Conservation (phyloP, 1,284 basidiomycete species). For the Rhodotorula sp. region DNA sequence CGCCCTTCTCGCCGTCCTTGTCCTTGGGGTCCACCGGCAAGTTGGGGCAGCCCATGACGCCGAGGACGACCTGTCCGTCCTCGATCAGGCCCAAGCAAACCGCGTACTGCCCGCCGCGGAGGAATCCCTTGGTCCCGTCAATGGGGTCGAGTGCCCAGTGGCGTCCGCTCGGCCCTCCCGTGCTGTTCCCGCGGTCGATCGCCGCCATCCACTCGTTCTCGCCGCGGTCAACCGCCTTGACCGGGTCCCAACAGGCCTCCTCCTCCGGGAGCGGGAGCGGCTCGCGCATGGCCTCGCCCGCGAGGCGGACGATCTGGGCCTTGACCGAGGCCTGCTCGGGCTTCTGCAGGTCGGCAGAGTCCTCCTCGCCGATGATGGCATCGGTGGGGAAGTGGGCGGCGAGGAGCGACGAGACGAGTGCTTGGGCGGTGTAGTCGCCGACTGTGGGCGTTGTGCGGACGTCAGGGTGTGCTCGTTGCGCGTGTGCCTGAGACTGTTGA, state of each 20-base stretch:
- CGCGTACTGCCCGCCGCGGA: slow-evolving; percentile 94
- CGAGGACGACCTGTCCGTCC: slow-evolving; percentile 78
- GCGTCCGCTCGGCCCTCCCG: slow-evolving; percentile 74
- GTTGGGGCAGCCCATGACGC: slow-evolving; percentile 95
- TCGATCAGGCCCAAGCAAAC: slow-evolving; percentile 91
- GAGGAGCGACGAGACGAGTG: slow-evolving; percentile 80
- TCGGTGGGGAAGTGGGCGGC: slow-evolving; percentile 76
- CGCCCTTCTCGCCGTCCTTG: slow-evolving; percentile 67
- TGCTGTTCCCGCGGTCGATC: slow-evolving; percentile 80
- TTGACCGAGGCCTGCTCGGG: slow-evolving; percentile 50
- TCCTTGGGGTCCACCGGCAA: slow-evolving; percentile 63
- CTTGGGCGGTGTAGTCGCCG: slow-evolving; percentile 87
- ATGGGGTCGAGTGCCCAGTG: slow-evolving; percentile 84
- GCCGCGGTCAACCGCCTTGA: slow-evolving; percentile 55
- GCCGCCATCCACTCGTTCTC: slow-evolving; percentile 64
- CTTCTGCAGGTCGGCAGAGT: slow-evolving; percentile 72
- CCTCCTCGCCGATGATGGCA: slow-evolving; percentile 93
- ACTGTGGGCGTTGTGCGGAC: slow-evolving; percentile 58
- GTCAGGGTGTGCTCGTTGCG: too few relatives aligned
- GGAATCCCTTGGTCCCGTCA: slow-evolving; percentile 92
- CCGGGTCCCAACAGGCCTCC: slow-evolving; percentile 54
- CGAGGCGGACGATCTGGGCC: slow-evolving; percentile 70
- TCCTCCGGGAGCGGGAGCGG: slow-evolving; percentile 49
- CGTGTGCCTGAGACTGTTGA: too few relatives aligned
- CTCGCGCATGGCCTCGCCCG: slow-evolving; percentile 71